Percentiles rank a stretch among this genome's conserved stretches.
Conservation (phyloP, 345 rosid species). For the Salix udensis region DNA sequence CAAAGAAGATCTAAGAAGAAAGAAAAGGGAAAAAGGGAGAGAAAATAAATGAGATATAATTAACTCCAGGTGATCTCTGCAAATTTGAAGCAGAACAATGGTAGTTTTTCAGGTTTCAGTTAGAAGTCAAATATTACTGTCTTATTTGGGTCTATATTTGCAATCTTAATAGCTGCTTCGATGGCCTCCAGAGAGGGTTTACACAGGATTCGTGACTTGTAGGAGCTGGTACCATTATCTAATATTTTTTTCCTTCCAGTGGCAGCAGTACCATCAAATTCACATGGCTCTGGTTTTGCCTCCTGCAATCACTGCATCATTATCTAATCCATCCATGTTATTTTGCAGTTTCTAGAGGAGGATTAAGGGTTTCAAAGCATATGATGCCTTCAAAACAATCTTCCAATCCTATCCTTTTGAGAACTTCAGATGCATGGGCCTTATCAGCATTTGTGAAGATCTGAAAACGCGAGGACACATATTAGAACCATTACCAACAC, state of each 20-base stretch:
- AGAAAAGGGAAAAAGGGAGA: not conserved
- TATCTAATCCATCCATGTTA: slow-evolving; percentile 24
- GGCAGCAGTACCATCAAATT: slow-evolving; percentile 1
- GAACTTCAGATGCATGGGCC: slow-evolving; percentile 27
- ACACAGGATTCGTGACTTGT: slow-evolving; percentile 44
- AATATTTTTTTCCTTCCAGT: not conserved
- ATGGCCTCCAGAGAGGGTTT: slow-evolving; percentile 67
- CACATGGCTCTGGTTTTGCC: slow-evolving; percentile 7
- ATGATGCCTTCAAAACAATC: slow-evolving; percentile 32
- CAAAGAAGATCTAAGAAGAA: slow-evolving; percentile 19
- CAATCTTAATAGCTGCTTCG: slow-evolving; percentile 60
- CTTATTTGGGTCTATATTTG: slow-evolving; percentile 59
- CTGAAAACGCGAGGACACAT: slow-evolving; percentile 12
- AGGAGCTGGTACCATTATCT: slow-evolving; percentile 2
- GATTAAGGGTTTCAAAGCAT: slow-evolving; percentile 34
- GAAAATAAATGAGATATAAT: not conserved
- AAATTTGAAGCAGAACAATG: not conserved
- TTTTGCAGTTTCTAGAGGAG: slow-evolving; percentile 21
- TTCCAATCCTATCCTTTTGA: slow-evolving; percentile 24
- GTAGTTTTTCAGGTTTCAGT: not conserved
- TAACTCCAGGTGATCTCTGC: not conserved
- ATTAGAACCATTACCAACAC: not conserved
- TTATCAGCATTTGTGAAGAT: slow-evolving; percentile 29
- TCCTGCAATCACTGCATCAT: slow-evolving; percentile 12
- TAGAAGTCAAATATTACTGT: slow-evolving; percentile 40